These are phyloP conservation scores for Phytophthora citricola DNA, from an alignment of 352 stramenopile genomes.

Conservation along the genomic window DNA sequence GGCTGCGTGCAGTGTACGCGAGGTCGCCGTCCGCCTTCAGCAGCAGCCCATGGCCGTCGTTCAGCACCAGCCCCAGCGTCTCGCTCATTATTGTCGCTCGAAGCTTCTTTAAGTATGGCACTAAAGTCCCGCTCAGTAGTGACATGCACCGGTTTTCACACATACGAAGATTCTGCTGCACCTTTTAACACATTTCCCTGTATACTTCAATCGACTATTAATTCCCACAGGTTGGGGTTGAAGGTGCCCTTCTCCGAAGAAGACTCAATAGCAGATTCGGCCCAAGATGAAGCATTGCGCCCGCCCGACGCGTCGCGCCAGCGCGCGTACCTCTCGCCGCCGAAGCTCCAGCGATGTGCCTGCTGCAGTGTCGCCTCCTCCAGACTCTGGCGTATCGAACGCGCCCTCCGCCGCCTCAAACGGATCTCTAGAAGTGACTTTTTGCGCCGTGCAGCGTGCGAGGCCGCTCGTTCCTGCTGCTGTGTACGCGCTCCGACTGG, in stretches of 20 bases:
- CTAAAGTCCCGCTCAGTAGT: slow-evolving; percentile 5
- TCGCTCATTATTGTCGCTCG: slow-evolving; percentile 41
- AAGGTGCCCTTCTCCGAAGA: slow-evolving; percentile 27
- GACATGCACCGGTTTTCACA: slow-evolving; percentile 18
- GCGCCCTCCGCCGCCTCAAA: slow-evolving; percentile 17
- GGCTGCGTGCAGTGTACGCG: slow-evolving; percentile 46
- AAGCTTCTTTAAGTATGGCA: slow-evolving; percentile 3
- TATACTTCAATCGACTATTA: background rate
- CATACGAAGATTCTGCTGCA: background rate
- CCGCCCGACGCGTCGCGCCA: slow-evolving; percentile 30
- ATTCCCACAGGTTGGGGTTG: slow-evolving; percentile 14
- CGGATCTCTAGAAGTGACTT: slow-evolving; percentile 56
- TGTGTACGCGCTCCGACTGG: slow-evolving; percentile 68
- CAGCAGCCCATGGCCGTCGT: slow-evolving; percentile 76
- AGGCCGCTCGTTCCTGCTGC: slow-evolving; percentile 53
- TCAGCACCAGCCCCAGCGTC: slow-evolving; percentile 73
- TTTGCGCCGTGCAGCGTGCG: slow-evolving; percentile 69
- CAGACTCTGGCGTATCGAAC: slow-evolving; percentile 10
- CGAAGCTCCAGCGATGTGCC: slow-evolving; percentile 6
- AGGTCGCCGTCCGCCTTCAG: slow-evolving; percentile 75
- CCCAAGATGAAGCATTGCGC: slow-evolving; percentile 31
- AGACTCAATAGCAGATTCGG: slow-evolving; percentile 23
- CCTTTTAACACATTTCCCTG: background rate
- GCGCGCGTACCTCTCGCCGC: slow-evolving; percentile 31
- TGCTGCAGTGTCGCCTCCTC: background rate